phyloP scores from a whole-genome alignment of 768 basidiomycete genomes.

The Agaricus blazei region DNA sequence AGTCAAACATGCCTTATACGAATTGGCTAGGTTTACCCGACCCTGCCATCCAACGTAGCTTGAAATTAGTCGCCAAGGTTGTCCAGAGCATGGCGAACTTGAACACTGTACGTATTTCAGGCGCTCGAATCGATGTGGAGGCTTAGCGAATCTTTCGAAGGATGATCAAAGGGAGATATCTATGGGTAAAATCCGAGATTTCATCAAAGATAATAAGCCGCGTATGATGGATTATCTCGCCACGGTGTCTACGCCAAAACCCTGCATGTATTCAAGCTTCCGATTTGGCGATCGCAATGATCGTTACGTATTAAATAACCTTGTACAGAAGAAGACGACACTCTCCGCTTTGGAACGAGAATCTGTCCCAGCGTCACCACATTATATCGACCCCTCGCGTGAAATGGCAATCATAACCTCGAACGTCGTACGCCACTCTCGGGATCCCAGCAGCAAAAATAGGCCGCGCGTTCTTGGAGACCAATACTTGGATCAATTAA shows the following conservation, averaged over 20 bases:
- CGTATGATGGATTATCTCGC: constrained; percentile 79
- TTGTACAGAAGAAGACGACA: constrained; percentile 50
- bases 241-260: constrained; percentile 57
- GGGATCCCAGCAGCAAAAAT: constrained; percentile 31
- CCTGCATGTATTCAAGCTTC: constrained; percentile 1
- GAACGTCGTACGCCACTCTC: constrained; percentile 64
- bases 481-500: constrained; percentile 47
- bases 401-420: constrained; percentile 75
- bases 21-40: constrained; percentile 55
- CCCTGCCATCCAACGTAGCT: constrained; percentile 64
- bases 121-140: neutral
- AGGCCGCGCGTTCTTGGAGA: constrained; percentile 27
- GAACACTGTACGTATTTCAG: constrained; percentile 48
- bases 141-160: constrained; percentile 25
- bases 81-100: constrained; percentile 87
- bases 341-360: constrained; percentile 63
- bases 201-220: constrained; percentile 55
- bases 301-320: constrained; percentile 33
- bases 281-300: constrained; percentile 3
- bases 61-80: constrained; percentile 85
- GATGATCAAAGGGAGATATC: constrained; percentile 72
- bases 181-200: constrained; percentile 74
- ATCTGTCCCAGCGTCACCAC: constrained; percentile 66
- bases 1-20: neutral
- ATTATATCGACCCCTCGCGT: constrained; percentile 72